These are phyloP conservation scores for Macroventuria anomochaeta DNA, from an alignment of 2,329 filamentous ascomycete species.

Conservation along the genomic window DNA sequence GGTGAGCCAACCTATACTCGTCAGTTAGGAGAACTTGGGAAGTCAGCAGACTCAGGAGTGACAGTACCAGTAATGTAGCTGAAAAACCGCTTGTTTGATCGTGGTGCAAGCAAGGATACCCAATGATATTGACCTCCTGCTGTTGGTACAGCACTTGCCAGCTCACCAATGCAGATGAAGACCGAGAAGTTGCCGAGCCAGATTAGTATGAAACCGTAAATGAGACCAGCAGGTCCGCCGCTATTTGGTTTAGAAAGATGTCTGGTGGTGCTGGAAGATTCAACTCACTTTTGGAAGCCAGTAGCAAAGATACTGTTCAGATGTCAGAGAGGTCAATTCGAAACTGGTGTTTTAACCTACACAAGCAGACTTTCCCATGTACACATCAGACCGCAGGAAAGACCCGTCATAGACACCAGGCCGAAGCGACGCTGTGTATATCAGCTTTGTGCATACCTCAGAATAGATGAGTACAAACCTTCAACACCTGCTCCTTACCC, in stretches of 20 bases:
- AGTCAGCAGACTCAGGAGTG: neutral
- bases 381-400: constrained; percentile 48
- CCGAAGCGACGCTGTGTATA: constrained; percentile 45
- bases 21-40: constrained; percentile 13
- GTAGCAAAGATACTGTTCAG: constrained; percentile 40
- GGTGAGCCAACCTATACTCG: constrained; percentile 51
- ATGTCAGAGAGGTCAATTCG: constrained; percentile 1
- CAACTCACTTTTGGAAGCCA: constrained; percentile 45
- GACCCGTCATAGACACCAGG: constrained; percentile 46
- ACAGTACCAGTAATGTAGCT: constrained; percentile 52
- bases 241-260: constrained; percentile 22
- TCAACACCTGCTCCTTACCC: constrained; percentile 46
- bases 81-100: constrained; percentile 51
- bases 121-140: constrained; percentile 51
- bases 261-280: neutral
- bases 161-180: constrained; percentile 46
- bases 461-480: constrained; percentile 28
- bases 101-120: constrained; percentile 54
- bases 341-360: constrained; percentile 26
- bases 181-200: constrained; percentile 49
- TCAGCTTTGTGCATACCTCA: constrained; percentile 11
- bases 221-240: constrained; percentile 46
- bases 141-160: constrained; percentile 48
- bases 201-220: constrained; percentile 48
- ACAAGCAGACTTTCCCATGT: constrained; percentile 49